Evolutionary conservation across 495 filamentous ascomycete genomes (phyloP).

Genomic region (Penicillium waksmanii): DNA sequence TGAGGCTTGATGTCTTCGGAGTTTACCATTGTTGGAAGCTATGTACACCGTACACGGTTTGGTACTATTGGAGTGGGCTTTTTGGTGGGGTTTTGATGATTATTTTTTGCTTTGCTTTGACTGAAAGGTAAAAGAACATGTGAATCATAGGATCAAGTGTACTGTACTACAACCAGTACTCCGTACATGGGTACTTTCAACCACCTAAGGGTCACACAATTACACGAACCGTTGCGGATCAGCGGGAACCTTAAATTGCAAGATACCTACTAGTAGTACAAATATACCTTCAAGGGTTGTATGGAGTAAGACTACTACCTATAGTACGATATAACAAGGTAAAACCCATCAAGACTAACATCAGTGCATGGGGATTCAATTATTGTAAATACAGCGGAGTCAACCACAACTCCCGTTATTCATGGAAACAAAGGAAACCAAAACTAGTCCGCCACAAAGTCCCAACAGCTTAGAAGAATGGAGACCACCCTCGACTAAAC

Average conservation of each 20-base stretch:
- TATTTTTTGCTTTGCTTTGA: neutral
- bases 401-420: neutral
- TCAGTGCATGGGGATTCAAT: neutral
- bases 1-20: neutral
- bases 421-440: neutral
- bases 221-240: conserved; percentile 3
- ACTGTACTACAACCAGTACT: neutral
- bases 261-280: neutral
- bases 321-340: no score
- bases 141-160: neutral
- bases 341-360: no score
- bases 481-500: neutral
- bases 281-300: no score
- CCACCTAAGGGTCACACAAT: neutral
- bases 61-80: neutral
- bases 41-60: no score
- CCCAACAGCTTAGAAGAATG: neutral
- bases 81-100: neutral
- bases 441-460: neutral
- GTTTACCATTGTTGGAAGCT: neutral
- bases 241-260: neutral
- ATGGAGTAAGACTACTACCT: no score
- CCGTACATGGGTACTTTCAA: neutral
- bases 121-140: no score
- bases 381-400: neutral